Evolutionary conservation across 768 basidiomycete species (phyloP), one percentile per base, ranked within the genome.

Genomic region (Ephemerocybe angulata): DNA sequence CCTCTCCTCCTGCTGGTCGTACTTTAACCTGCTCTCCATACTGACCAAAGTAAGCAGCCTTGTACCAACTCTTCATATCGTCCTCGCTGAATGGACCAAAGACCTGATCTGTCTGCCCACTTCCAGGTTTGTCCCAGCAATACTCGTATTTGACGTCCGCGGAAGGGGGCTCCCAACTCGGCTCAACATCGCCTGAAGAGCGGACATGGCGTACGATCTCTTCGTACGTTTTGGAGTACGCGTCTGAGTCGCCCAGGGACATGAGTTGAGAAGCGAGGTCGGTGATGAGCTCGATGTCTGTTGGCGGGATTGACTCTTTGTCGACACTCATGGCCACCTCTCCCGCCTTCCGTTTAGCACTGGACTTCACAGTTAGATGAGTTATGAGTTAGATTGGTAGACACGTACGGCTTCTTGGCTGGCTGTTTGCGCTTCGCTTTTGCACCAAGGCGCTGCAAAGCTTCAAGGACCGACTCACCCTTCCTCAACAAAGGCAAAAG

Each of bases 381-480:
- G 44, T 43, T 24, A 40, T 29, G n/a, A 33, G 22, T 54, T n/a
- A 22, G 15, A 52, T 31, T 22, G 47, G 38, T 56, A 47, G 30
- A n/a, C 43, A 58, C 57, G 33, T 57, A 74, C 76, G 61, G 63
- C 67, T 70, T 73, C 22, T 54, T 58, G 49, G 53, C 55, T 46
- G 66, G 69, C 65, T 69, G 73, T 55, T 70, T 68, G 67, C 77
- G 84, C 69, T 85, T 89, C 40, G 84, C 80, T 62, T 79, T 79
- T 4, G 74, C 71, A 10, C 96, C 96, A 3, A 98, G 71, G 19
- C 97, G 82, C 61, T 93, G 90, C 43, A 99, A 70, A 13, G 93
- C 92, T 65, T 93, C 90, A 29, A 98, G 73, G 2, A 98, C 87
- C 0, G 90, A 90, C 70, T 98, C 97, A 1, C 94, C 93, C 62